Evolutionary conservation across 2,329 filamentous ascomycete species (phyloP).

Genomic region (Teratosphaeria pseudoeucalypti): DNA sequence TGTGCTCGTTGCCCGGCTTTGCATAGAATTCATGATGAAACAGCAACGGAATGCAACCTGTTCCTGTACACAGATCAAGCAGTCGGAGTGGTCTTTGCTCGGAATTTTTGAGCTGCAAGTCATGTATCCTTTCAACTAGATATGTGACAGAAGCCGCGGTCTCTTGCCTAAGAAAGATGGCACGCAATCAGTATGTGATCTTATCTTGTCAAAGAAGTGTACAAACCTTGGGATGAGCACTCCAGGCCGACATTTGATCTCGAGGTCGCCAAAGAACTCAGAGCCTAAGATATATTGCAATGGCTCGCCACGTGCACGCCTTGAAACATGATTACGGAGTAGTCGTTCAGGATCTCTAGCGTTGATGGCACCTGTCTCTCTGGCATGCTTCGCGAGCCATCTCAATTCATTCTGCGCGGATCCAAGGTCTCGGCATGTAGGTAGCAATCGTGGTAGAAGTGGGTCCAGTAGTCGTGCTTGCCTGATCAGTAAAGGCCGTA

Average conservation of each 20-base stretch:
- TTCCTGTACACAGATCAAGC: conserved; percentile 81
- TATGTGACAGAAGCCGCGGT: conserved; percentile 33
- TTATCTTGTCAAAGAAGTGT: background rate
- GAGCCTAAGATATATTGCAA: conserved; percentile 83
- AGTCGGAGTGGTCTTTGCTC: conserved; percentile 42
- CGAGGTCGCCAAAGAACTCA: conserved; percentile 76
- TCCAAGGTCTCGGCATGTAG: conserved; percentile 51
- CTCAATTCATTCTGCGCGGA: conserved; percentile 59
- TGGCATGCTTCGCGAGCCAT: conserved; percentile 56
- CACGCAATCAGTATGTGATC: conserved; percentile 6
- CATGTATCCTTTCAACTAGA: conserved; percentile 15
- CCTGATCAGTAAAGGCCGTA: conserved; percentile 17
- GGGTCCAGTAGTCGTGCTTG: conserved; percentile 15
- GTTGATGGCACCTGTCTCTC: background rate
- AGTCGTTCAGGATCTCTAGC: conserved; percentile 3
- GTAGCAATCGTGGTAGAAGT: conserved; percentile 51
- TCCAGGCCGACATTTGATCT: conserved; percentile 63
- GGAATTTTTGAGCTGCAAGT: background rate
- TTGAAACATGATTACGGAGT: conserved; percentile 20
- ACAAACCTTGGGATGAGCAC: conserved; percentile 72
- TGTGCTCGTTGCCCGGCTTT: conserved; percentile 6
- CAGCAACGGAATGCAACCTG: conserved; percentile 77
- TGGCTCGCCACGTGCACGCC: conserved; percentile 55
- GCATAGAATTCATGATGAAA: conserved; percentile 52
- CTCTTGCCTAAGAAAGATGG: conserved; percentile 29